Conservation (phyloP, 805 yeast genomes). For the Starmerella bacillaris region DNA sequence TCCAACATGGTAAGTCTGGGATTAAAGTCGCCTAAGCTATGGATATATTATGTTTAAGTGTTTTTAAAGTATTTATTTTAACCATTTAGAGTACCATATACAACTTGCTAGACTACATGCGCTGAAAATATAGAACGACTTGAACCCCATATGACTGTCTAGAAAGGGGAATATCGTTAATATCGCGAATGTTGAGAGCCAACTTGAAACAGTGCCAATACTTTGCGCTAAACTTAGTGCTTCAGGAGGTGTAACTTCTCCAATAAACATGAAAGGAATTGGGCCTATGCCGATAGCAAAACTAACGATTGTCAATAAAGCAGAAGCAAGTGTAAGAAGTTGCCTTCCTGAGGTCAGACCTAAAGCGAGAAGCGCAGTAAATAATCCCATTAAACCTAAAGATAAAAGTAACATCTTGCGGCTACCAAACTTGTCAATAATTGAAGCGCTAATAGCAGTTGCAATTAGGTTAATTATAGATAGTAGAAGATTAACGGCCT, state of each 20-base stretch:
- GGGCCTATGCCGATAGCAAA: conserved; percentile 94
- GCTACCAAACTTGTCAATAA: conserved; percentile 63
- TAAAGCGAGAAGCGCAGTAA: conserved; percentile 43
- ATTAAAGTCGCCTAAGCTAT: too few relatives aligned
- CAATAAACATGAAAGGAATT: conserved; percentile 72
- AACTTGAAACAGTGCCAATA: conserved; percentile 77
- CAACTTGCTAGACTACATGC: conserved; percentile 31
- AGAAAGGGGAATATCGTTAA: conserved; percentile 69
- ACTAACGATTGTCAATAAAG: conserved; percentile 56
- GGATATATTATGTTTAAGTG: too few relatives aligned
- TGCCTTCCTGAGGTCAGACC: conserved; percentile 41
- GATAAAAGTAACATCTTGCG: conserved; percentile 54
- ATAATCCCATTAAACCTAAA: conserved; percentile 46
- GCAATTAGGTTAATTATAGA: conserved; percentile 57
- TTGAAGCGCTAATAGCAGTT: conserved; percentile 54
- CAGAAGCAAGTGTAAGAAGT: conserved; percentile 38
- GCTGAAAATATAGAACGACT: conserved; percentile 51
- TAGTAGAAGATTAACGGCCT: conserved; percentile 54
- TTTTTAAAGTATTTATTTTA: too few relatives aligned
- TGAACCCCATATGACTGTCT: conserved; percentile 51
- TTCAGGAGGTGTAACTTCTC: conserved; percentile 70
- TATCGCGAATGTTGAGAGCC: conserved; percentile 65
- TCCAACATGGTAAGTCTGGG: too few relatives aligned
- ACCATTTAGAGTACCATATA: too few relatives aligned
- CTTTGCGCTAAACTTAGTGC: conserved; percentile 81